phyloP scores from a whole-genome alignment of 192 early-diverging fungal genomes.

The Coemansia sp. region DNA sequence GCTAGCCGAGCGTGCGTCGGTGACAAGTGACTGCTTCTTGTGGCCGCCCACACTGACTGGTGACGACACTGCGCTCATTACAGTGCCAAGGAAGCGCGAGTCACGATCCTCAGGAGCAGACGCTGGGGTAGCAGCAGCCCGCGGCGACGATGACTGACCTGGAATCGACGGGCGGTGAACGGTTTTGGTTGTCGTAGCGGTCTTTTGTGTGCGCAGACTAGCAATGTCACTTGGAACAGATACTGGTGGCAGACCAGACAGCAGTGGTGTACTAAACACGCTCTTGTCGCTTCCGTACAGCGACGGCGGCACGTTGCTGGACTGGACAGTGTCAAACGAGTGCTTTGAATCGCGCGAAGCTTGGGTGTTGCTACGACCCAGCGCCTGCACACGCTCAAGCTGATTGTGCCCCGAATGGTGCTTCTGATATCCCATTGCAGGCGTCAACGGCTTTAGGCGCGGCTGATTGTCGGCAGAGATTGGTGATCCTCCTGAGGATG shows the following conservation, averaged over 20 bases:
- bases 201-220: conserved; percentile 31
- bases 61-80: conserved; percentile 32
- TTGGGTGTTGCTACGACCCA: conserved; percentile 12
- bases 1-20: conserved; percentile 40
- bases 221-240: conserved; percentile 49
- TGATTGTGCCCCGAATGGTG: not conserved
- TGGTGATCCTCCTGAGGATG: not conserved
- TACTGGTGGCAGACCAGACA: conserved; percentile 30
- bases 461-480: conserved; percentile 30
- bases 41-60: conserved; percentile 49
- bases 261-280: conserved; percentile 40
- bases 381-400: conserved; percentile 5
- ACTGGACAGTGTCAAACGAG: conserved; percentile 32
- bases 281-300: conserved; percentile 52
- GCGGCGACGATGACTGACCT: not conserved
- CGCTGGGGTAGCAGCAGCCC: not conserved
- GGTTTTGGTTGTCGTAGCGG: not conserved
- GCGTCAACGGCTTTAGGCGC: not conserved
- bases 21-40: conserved; percentile 45
- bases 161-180: conserved; percentile 1
- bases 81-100: conserved; percentile 9
- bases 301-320: conserved; percentile 50
- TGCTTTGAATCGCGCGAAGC: conserved; percentile 29
- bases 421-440: not conserved
- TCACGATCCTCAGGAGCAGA: conserved; percentile 1